Percentiles rank a stretch among this genome's conserved stretches.
These are phyloP conservation scores for Botrytis byssoidea DNA, from an alignment of 2,329 filamentous ascomycete species.

Conservation along the genomic window DNA sequence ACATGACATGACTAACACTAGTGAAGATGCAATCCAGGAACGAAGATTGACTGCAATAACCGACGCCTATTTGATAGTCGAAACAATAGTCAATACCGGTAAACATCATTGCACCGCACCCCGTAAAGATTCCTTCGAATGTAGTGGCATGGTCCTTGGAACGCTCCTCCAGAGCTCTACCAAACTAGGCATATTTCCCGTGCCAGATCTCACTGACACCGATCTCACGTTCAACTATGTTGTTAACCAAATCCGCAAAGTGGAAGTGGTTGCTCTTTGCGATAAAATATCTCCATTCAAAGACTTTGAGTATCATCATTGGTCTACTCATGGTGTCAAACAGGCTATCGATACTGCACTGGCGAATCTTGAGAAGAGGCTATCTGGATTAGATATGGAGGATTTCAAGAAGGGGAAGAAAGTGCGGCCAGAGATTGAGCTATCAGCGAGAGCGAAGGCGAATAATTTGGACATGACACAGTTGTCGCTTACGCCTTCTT, in stretches of 20 bases:
- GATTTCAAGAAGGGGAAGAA: slow-evolving; percentile 13
- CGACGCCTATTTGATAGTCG: slow-evolving; percentile 8
- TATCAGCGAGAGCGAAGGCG: neutral
- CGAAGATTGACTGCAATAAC: slow-evolving; percentile 3
- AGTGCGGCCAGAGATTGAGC: neutral
- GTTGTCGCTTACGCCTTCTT: neutral
- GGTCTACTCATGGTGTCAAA: slow-evolving; percentile 13
- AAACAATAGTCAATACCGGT: neutral
- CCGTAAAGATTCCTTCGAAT: neutral
- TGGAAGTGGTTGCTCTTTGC: slow-evolving; percentile 11
- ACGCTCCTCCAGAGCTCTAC: slow-evolving; percentile 8
- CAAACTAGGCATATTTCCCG: slow-evolving; percentile 15
- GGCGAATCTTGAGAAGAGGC: neutral
- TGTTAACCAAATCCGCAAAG: neutral
- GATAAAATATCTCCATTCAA: slow-evolving; percentile 11
- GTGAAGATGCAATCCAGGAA: slow-evolving; percentile 16
- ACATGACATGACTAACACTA: neutral
- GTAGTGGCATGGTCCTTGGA: slow-evolving; percentile 10
- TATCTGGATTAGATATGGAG: slow-evolving; percentile 6
- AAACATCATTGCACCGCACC: slow-evolving; percentile 9
- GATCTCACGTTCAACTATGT: slow-evolving; percentile 3
- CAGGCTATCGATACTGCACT: slow-evolving; percentile 3
- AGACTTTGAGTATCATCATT: neutral
- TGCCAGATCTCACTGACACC: slow-evolving; percentile 1
- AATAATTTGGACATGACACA: neutral